Conservation (phyloP, 306 rosid species). For the Trichosanthes cucumerina region DNA sequence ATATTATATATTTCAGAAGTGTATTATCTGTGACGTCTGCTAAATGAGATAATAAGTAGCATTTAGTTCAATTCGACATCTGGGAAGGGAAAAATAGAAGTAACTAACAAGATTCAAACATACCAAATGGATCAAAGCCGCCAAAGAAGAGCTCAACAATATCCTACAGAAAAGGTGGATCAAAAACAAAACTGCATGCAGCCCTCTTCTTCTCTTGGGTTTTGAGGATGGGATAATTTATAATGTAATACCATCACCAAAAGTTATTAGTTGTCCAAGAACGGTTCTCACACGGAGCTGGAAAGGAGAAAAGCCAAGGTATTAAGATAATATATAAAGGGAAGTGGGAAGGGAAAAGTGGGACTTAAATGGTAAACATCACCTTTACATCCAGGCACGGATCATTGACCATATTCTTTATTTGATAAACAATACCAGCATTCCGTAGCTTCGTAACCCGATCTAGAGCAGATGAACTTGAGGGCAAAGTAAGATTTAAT, state of each 20-base stretch:
- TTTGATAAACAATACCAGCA: conserved; percentile 60
- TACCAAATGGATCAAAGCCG: conserved; percentile 39
- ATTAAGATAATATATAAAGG: neutral
- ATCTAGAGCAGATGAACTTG: conserved; percentile 38
- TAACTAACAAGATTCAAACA: conserved; percentile 10
- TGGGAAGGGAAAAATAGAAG: neutral
- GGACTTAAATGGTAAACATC: conserved; percentile 3
- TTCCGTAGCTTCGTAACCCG: conserved; percentile 42
- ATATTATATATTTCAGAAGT: neutral
- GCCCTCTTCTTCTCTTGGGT: conserved; percentile 15
- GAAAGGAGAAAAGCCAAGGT: conserved; percentile 11
- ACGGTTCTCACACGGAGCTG: conserved; percentile 69
- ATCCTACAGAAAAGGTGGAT: conserved; percentile 16
- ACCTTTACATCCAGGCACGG: conserved; percentile 76
- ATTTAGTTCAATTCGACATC: neutral
- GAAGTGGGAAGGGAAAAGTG: neutral
- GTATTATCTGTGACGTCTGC: neutral
- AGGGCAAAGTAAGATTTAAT: conserved; percentile 57
- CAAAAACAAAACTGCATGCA: conserved; percentile 17
- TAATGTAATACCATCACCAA: conserved; percentile 35
- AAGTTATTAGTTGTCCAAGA: conserved; percentile 43
- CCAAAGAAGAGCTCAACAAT: conserved; percentile 15
- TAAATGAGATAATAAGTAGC: neutral
- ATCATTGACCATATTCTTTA: conserved; percentile 66
- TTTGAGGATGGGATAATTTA: conserved; percentile 5